A percentile compares a stretch with the other conserved stretches of the same genome.
These are phyloP conservation scores for Fusarium sp. DNA, from an alignment of 2,329 filamentous ascomycete species.

Conservation along the genomic window DNA sequence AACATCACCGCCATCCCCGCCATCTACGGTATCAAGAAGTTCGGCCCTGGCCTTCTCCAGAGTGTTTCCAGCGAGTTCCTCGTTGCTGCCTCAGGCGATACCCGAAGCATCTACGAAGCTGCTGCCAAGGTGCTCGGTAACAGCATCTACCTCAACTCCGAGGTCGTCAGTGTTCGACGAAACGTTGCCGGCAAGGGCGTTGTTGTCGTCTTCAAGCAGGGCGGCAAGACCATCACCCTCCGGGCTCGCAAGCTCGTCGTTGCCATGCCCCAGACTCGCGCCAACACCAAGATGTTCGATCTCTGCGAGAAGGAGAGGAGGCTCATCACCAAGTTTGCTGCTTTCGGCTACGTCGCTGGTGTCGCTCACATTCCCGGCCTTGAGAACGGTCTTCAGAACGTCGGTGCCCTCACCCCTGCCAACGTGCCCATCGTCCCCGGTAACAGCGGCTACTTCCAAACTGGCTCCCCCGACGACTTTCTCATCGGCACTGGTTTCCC, in stretches of 20 bases:
- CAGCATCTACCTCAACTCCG: conserved; percentile 12
- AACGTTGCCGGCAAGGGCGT: not conserved
- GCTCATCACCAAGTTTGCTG: conserved; percentile 25
- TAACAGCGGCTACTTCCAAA: not conserved
- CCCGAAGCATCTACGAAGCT: conserved; percentile 17
- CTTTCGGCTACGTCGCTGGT: conserved; percentile 12
- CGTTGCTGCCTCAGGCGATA: conserved; percentile 14
- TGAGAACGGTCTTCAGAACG: conserved; percentile 8
- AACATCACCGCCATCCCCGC: conserved; percentile 22
- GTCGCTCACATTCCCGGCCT: conserved; percentile 21
- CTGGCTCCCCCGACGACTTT: not conserved
- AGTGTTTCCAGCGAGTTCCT: conserved; percentile 10
- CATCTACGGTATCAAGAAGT: conserved; percentile 31
- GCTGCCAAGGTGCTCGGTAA: not conserved
- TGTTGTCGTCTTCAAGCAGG: not conserved
- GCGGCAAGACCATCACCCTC: not conserved
- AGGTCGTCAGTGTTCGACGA: not conserved
- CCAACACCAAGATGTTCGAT: conserved; percentile 14
- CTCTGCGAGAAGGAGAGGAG: not conserved
- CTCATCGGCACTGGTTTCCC: conserved; percentile 6
- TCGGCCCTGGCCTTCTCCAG: conserved; percentile 21
- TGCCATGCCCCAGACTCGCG: conserved; percentile 25
- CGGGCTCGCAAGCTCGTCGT: conserved; percentile 28
- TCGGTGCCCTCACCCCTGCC: conserved; percentile 11
- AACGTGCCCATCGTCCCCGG: conserved; percentile 16